Percentiles rank a stretch among this genome's conserved stretches.
phyloP scores from a whole-genome alignment of 768 basidiomycete species.

The Xanthoconium purpureum region DNA sequence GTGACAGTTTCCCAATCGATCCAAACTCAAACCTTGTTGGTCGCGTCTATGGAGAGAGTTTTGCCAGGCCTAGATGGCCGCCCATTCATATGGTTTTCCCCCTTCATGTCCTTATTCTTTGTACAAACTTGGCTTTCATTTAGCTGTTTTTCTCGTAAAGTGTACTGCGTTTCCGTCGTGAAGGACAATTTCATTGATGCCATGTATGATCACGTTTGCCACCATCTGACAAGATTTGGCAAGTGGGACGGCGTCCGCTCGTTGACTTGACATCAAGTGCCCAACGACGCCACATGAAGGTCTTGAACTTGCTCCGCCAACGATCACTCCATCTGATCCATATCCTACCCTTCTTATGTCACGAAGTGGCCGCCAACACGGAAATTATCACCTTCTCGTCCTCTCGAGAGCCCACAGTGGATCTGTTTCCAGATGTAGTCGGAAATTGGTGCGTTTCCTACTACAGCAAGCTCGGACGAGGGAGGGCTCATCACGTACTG shows the following conservation, averaged over 20 bases:
- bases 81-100: slow-evolving; percentile 15
- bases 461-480: slow-evolving; percentile 16
- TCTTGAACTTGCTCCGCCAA: slow-evolving; percentile 3
- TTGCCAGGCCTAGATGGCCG: slow-evolving; percentile 17
- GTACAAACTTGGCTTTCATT: slow-evolving; percentile 12
- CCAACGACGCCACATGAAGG: slow-evolving; percentile 17
- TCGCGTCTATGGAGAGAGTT: slow-evolving; percentile 8
- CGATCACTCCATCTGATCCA: slow-evolving; percentile 13
- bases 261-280: slow-evolving; percentile 17
- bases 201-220: slow-evolving; percentile 7
- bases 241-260: slow-evolving; percentile 2
- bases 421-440: slow-evolving; percentile 18
- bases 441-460: slow-evolving; percentile 29
- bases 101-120: slow-evolving; percentile 14
- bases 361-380: slow-evolving; percentile 49
- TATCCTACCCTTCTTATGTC: slow-evolving; percentile 22
- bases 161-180: slow-evolving; percentile 5
- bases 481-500: neutral
- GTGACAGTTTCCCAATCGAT: slow-evolving; percentile 14
- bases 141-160: slow-evolving; percentile 3
- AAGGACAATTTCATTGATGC: slow-evolving; percentile 17
- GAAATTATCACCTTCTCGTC: slow-evolving; percentile 61
- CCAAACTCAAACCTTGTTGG: slow-evolving; percentile 8
- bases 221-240: neutral
- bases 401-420: slow-evolving; percentile 18